Evolutionary conservation across 371 early-diverging fungal genomes (phyloP).

Genomic region (Circinella umbellata): DNA sequence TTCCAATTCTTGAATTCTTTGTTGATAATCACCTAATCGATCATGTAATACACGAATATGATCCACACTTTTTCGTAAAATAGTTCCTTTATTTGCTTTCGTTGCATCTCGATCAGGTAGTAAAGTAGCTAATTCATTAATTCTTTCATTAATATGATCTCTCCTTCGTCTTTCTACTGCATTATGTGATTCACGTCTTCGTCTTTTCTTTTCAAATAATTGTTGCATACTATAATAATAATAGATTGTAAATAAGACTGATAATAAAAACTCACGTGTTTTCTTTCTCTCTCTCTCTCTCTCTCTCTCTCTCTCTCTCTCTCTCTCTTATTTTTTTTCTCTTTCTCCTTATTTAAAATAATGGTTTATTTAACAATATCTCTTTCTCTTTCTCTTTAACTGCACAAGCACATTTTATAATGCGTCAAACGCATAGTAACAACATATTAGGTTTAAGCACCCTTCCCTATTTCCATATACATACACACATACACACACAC

Average conservation of each 20-base stretch:
- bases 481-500: not conserved
- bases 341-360: not conserved
- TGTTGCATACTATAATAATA: constrained; percentile 40
- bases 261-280: not conserved
- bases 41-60: constrained; percentile 79
- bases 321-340: not conserved
- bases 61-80: constrained; percentile 87
- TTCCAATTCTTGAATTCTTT: constrained; percentile 77
- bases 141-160: constrained; percentile 96
- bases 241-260: not conserved
- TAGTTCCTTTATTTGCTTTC: constrained; percentile 81
- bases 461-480: not conserved
- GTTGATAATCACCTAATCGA: constrained; percentile 54
- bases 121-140: constrained; percentile 51
- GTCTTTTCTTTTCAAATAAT: constrained; percentile 45
- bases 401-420: not conserved
- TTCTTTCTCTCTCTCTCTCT: not conserved
- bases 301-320: not conserved
- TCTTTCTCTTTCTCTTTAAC: not conserved
- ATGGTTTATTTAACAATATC: constrained; percentile 4
- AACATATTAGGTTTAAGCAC: not conserved
- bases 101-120: constrained; percentile 56
- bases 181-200: constrained; percentile 48
- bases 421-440: not conserved
- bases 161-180: constrained; percentile 89